phyloP scores from a whole-genome alignment of 208 protist genomes.

The Crithidia brevicula region DNA sequence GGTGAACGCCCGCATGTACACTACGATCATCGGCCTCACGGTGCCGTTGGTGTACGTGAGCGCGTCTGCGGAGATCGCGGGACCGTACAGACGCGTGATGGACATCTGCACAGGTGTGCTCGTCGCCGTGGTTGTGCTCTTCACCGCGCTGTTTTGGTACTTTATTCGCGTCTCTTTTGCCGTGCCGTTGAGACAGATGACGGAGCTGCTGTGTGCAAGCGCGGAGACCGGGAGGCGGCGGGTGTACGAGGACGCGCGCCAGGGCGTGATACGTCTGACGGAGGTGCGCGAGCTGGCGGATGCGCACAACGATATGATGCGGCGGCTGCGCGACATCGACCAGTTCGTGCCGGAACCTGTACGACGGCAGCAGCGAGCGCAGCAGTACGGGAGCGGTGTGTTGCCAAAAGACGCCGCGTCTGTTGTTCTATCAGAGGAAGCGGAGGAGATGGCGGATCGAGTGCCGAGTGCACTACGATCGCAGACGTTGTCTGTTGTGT shows the following conservation, averaged over 20 bases:
- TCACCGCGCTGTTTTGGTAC: constrained; percentile 4
- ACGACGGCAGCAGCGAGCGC: not conserved
- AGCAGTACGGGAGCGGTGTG: not conserved
- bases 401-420: not conserved
- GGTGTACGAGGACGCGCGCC: not conserved
- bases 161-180: constrained; percentile 1
- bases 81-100: not conserved
- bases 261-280: not conserved
- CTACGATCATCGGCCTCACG: not conserved
- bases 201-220: not conserved
- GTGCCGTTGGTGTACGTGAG: constrained; percentile 11
- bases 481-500: not conserved
- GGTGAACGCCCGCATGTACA: not conserved
- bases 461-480: not conserved
- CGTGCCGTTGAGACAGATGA: not conserved
- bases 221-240: not conserved
- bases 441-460: not conserved
- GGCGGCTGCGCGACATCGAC: constrained; percentile 18
- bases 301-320: constrained; percentile 19
- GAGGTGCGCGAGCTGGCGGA: constrained; percentile 15
- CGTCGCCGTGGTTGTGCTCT: not conserved
- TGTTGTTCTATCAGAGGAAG: not conserved
- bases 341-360: constrained; percentile 14
- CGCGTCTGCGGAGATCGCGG: not conserved
- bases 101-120: constrained; percentile 1